Evolutionary conservation across 2,329 filamentous ascomycete species (phyloP), one percentile per base, ranked within the genome.

Genomic region (Xylaria arbuscula): DNA sequence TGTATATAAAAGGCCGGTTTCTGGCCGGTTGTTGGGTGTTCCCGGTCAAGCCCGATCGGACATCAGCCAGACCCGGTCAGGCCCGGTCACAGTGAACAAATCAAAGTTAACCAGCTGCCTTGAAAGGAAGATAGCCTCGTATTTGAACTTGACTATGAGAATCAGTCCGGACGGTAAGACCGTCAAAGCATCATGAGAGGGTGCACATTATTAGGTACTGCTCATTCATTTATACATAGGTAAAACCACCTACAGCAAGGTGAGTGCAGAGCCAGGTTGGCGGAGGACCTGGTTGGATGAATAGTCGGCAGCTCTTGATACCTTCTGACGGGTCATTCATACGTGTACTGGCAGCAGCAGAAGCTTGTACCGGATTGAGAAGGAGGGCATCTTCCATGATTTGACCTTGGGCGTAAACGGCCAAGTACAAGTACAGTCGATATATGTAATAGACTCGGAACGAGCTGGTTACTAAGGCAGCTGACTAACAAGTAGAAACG

Each of bases 281-380:
- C 28, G 28, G 28, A 28, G 28, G 28, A 28, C 28, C 32, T 32
- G 15, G 22, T n/a, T 19, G 7, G 15, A n/a, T 22, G 10, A 38
- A 34, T n/a, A 55, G n/a, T 19, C n/a, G 17, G n/a, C 34, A 7
- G 34, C 2, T 24, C 40, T 19, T 9, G 19, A 19, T 45, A n/a
- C n/a, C n/a, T 38, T 38, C 22, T 45, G 38, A 32, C 32, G 55
- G 55, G 55, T 32, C 22, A 57, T 8, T 55, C 36, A 38, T 10
- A 38, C 19, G 45, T 22, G 19, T 48, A 24, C n/a, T 48, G 28
- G 28, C 5, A 28, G 28, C 28, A 28, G 28, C 28, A 28, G 28
- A 28, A 5, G 28, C 28, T 28, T 28, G 5, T 28, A 28, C 5
- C 28, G 3, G 28, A 3, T 28, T 28, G 28, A 28, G 28, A 5